These are phyloP conservation scores for Podospora fimiseda DNA, from an alignment of 495 filamentous ascomycete species.

Conservation along the genomic window DNA sequence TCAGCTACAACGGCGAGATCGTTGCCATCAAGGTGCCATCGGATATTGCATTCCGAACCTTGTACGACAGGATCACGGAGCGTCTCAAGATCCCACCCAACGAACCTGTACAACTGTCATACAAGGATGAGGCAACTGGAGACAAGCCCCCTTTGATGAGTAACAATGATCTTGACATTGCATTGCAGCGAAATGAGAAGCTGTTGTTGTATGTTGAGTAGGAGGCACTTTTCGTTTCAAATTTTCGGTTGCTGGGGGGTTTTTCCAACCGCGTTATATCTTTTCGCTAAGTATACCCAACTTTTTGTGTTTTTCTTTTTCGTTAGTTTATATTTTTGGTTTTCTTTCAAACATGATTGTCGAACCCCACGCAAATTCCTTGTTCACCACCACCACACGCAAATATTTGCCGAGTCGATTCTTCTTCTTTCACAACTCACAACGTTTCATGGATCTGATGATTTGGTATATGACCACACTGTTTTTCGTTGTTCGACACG, in stretches of 20 bases:
- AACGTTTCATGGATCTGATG: too few relatives aligned
- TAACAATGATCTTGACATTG: slow-evolving; percentile 74
- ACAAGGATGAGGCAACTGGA: slow-evolving; percentile 78
- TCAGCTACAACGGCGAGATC: slow-evolving; percentile 83
- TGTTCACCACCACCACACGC: too few relatives aligned
- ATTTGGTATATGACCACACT: too few relatives aligned
- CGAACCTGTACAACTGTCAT: slow-evolving; percentile 69
- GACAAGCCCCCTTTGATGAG: slow-evolving; percentile 65
- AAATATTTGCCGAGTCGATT: too few relatives aligned
- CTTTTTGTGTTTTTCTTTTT: slow-evolving; percentile 2
- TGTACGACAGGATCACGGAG: slow-evolving; percentile 75
- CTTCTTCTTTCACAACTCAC: too few relatives aligned
- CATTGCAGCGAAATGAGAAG: slow-evolving; percentile 78
- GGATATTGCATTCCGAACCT: slow-evolving; percentile 68
- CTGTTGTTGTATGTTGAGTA: slow-evolving; percentile 70
- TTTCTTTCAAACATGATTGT: slow-evolving; percentile 10
- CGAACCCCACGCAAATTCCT: too few relatives aligned
- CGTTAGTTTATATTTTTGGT: slow-evolving; percentile 2
- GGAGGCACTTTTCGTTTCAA: not conserved
- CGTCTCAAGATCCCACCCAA: slow-evolving; percentile 60
- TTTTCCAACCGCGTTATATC: not conserved
- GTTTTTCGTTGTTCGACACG: too few relatives aligned
- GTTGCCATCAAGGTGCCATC: slow-evolving; percentile 83
- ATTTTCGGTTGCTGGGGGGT: not conserved
- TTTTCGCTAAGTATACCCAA: slow-evolving; percentile 8